Evolutionary conservation across 192 early-diverging fungal species (phyloP).

Genomic region (Spizellomyces punctatus): DNA sequence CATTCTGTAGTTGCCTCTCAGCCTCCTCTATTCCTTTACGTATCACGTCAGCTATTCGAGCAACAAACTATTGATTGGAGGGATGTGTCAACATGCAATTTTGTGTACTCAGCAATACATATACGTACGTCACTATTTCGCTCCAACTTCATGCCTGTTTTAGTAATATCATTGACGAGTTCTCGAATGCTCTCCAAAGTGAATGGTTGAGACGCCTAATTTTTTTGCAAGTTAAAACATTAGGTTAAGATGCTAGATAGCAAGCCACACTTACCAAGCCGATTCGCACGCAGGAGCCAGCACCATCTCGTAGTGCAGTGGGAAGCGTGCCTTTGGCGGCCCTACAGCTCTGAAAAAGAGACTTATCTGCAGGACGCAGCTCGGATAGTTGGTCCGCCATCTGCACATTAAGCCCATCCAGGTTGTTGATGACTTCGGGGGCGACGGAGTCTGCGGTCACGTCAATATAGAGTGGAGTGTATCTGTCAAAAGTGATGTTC

Average conservation of each 20-base stretch:
- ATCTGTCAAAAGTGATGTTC: constrained; percentile 1
- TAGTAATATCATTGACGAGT: constrained; percentile 10
- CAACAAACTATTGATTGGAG: constrained; percentile 21
- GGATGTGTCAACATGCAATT: not conserved
- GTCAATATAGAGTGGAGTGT: constrained; percentile 33
- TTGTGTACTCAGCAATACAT: not conserved
- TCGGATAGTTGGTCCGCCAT: constrained; percentile 6
- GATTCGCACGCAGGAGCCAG: constrained; percentile 6
- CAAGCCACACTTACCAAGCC: constrained; percentile 6
- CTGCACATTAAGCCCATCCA: constrained; percentile 21
- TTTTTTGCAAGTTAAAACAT: not conserved
- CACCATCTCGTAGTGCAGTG: not conserved
- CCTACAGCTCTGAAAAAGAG: not conserved
- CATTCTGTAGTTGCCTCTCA: constrained; percentile 22
- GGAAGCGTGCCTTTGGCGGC: not conserved
- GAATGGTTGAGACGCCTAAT: not conserved
- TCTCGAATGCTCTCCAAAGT: not conserved
- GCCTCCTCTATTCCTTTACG: constrained; percentile 30
- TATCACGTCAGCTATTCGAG: constrained; percentile 26
- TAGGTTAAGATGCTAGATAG: not conserved
- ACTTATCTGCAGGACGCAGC: not conserved
- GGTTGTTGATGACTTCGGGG: constrained; percentile 11
- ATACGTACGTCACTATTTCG: constrained; percentile 3
- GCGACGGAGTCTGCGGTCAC: constrained; percentile 7
- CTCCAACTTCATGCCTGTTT: constrained; percentile 15